Conservation (phyloP, 345 rosid genomes). For the Eucalyptus sp. region DNA sequence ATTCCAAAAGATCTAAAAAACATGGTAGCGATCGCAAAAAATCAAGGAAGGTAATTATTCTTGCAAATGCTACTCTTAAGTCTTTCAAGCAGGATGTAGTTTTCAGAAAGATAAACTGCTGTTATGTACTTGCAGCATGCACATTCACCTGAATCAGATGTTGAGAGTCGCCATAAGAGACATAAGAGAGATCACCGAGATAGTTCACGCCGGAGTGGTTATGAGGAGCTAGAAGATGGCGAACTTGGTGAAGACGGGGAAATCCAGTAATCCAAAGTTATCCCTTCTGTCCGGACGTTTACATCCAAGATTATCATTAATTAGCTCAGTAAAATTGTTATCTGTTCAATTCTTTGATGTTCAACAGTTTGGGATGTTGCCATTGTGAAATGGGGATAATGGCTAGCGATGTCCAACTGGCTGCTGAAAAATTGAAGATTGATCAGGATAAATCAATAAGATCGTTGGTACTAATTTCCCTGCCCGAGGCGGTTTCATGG, state of each 20-base stretch:
- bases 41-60: conserved; percentile 62
- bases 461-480: not conserved
- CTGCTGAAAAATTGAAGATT: not conserved
- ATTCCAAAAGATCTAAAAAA: conserved; percentile 61
- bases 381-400: not conserved
- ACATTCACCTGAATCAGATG: conserved; percentile 72
- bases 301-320: not conserved
- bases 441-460: not conserved
- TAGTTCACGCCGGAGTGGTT: conserved; percentile 45
- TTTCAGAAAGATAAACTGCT: not conserved
- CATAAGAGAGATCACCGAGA: conserved; percentile 54
- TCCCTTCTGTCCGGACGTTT: not conserved
- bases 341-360: not conserved
- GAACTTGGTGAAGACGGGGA: conserved; percentile 94
- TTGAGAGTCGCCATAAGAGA: conserved; percentile 62
- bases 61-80: not conserved
- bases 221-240: conserved; percentile 93
- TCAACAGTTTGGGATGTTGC: not conserved
- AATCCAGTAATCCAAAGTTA: conserved; percentile 25
- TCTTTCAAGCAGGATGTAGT: not conserved
- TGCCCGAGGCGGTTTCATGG: not conserved
- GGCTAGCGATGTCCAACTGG: not conserved
- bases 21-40: conserved; percentile 80
- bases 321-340: not conserved
- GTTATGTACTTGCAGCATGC: conserved; percentile 45